A percentile compares a stretch with the other conserved stretches of the same genome.
These are phyloP conservation scores for Tanacetum coccineum DNA, from an alignment of 129 eudicot genomes.

Conservation along the genomic window DNA sequence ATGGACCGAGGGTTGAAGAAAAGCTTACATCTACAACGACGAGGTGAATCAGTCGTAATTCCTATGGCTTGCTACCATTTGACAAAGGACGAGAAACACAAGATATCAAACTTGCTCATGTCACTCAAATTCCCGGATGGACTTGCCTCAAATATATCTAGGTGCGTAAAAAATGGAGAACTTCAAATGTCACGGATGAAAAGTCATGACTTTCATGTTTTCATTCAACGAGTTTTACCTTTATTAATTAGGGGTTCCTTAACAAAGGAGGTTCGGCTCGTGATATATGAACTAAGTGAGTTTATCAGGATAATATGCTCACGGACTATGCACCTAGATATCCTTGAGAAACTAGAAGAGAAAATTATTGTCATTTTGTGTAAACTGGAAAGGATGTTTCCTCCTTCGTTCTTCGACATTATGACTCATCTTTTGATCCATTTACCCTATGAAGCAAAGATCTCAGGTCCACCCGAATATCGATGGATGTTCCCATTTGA, in stretches of 20 bases:
- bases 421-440: no score
- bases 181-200: not conserved
- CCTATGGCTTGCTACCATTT: not conserved
- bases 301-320: no score
- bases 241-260: constrained; percentile 7
- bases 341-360: no score
- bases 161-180: not conserved
- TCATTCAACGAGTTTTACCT: constrained; percentile 5
- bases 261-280: constrained; percentile 2
- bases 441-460: no score
- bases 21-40: constrained; percentile 1
- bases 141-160: not conserved
- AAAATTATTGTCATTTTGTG: no score
- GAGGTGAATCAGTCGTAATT: not conserved
- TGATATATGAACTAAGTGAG: not conserved
- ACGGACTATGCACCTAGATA: no score
- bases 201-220: not conserved
- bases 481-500: not conserved
- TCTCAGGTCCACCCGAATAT: no score
- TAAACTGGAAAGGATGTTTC: no score
- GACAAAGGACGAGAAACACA: not conserved
- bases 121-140: not conserved
- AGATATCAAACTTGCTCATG: not conserved
- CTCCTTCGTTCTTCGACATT: no score
- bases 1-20: constrained; percentile 1